A percentile compares a stretch with the other conserved stretches of the same genome.
phyloP scores from a whole-genome alignment of 306 rosid species.

The Prunus campanulata region DNA sequence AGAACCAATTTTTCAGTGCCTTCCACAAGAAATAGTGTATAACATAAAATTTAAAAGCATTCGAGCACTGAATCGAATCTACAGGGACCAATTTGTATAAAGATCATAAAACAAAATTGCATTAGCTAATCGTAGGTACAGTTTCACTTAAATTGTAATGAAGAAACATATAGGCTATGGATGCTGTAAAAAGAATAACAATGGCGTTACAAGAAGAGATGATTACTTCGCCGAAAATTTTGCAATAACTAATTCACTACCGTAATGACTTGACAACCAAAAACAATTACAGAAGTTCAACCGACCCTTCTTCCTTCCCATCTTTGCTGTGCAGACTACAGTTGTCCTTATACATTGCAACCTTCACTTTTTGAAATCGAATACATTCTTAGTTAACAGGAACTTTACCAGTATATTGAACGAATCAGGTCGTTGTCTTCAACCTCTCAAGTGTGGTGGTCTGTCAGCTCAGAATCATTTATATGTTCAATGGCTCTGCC shows the following conservation, averaged over 20 bases:
- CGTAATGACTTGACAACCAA: slow-evolving; percentile 35
- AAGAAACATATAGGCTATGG: slow-evolving; percentile 25
- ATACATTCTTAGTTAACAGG: slow-evolving; percentile 28
- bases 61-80: too few relatives aligned
- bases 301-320: slow-evolving; percentile 23
- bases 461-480: slow-evolving; percentile 33
- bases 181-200: slow-evolving; percentile 56
- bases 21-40: too few relatives aligned
- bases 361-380: slow-evolving; percentile 33
- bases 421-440: slow-evolving; percentile 24
- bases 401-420: slow-evolving; percentile 32
- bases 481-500: slow-evolving; percentile 77
- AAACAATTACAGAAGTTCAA: slow-evolving; percentile 29
- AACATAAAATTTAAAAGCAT: too few relatives aligned
- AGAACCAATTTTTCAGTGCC: too few relatives aligned
- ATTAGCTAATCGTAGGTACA: neutral
- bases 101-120: slow-evolving; percentile 5
- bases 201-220: slow-evolving; percentile 52
- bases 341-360: slow-evolving; percentile 28
- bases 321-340: slow-evolving; percentile 32
- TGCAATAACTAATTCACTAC: slow-evolving; percentile 46
- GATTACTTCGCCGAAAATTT: slow-evolving; percentile 35
- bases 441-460: slow-evolving; percentile 28
- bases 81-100: neutral
- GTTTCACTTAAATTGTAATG: slow-evolving; percentile 3